Conservation (phyloP, 345 rosid genomes). For the Trapa incisa region DNA sequence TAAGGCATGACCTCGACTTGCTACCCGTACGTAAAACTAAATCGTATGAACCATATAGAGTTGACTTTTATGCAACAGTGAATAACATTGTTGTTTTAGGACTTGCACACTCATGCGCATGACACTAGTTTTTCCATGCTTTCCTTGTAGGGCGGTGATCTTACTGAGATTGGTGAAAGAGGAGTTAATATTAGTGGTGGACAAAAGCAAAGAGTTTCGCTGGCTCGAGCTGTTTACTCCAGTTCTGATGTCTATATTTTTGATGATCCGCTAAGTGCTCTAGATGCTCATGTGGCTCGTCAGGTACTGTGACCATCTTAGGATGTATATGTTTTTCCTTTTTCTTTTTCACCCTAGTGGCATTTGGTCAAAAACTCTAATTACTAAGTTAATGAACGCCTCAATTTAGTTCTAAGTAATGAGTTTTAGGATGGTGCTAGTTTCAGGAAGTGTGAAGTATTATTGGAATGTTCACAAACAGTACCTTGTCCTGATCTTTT, state of each 20-base stretch:
- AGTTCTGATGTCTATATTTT: slow-evolving; percentile 81
- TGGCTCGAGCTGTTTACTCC: slow-evolving; percentile 96
- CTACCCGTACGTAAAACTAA: slow-evolving; percentile 48
- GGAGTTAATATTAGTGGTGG: slow-evolving; percentile 99
- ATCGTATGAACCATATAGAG: slow-evolving; percentile 11
- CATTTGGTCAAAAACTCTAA: too few species aligned
- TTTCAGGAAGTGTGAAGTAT: background rate
- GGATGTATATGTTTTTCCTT: too few species aligned
- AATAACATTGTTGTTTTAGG: too few species aligned
- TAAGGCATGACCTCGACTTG: slow-evolving; percentile 71
- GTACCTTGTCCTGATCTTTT: too few species aligned
- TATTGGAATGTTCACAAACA: too few species aligned
- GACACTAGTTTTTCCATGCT: background rate
- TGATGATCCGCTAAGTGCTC: slow-evolving; percentile 96
- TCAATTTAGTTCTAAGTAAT: too few species aligned
- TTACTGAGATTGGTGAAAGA: slow-evolving; percentile 95
- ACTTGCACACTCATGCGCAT: too few species aligned
- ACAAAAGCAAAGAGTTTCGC: slow-evolving; percentile 94
- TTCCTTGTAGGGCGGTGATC: slow-evolving; percentile 63
- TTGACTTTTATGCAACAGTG: too few species aligned
- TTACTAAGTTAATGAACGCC: too few species aligned
- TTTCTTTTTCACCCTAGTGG: too few species aligned
- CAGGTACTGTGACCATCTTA: slow-evolving; percentile 33
- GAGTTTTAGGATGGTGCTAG: too few species aligned
- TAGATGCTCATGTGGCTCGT: slow-evolving; percentile 85